Conservation (phyloP, 805 yeast species). For the Metschnikowia cerradonensis region DNA sequence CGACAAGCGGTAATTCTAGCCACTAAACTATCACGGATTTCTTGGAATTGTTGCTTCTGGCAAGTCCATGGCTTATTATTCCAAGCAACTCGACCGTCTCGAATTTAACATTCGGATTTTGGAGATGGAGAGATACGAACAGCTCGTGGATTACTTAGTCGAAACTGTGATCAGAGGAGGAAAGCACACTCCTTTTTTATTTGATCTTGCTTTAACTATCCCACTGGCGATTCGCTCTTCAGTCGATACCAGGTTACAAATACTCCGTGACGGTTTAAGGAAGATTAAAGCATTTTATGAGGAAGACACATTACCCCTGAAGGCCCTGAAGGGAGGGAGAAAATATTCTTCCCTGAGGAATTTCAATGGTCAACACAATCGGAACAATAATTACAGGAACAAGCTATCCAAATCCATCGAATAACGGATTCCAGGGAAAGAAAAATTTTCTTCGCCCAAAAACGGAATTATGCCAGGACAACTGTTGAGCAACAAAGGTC, state of each 20-base stretch:
- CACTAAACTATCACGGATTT: slow-evolving; percentile 22
- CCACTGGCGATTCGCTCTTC: background rate
- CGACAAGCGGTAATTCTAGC: slow-evolving; percentile 23
- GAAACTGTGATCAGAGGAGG: background rate
- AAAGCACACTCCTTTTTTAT: background rate
- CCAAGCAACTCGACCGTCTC: background rate
- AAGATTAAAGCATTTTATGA: background rate
- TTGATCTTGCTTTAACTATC: background rate
- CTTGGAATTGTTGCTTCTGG: background rate
- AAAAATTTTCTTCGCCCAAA: background rate
- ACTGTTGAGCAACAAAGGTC: background rate
- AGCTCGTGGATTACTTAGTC: background rate
- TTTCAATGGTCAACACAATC: background rate
- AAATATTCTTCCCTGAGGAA: background rate
- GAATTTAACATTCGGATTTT: background rate
- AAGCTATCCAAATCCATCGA: background rate
- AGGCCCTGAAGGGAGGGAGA: background rate
- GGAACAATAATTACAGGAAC: background rate
- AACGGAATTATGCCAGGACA: background rate
- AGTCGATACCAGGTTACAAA: background rate
- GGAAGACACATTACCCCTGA: background rate
- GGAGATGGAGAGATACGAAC: background rate
- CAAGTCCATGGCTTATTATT: background rate
- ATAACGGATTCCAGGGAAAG: background rate
- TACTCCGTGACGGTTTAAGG: background rate